Evolutionary conservation across 2,329 filamentous ascomycete species (phyloP).

Genomic region (Bipolaris zeicola): DNA sequence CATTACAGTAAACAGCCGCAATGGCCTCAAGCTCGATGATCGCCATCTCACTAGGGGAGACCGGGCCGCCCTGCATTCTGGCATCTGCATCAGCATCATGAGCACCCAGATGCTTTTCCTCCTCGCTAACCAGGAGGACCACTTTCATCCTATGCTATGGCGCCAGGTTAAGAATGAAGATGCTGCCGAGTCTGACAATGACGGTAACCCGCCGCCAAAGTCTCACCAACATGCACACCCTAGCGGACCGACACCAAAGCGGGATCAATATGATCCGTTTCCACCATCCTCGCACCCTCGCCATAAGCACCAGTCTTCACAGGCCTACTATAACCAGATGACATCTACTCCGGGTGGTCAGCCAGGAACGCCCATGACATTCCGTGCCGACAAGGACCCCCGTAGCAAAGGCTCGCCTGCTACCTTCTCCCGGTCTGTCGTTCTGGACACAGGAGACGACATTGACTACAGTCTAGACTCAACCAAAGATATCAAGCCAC

Average conservation of each 20-base stretch:
- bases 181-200: constrained; percentile 48
- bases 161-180: constrained; percentile 57
- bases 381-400: constrained; percentile 41
- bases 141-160: constrained; percentile 72
- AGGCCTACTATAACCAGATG: constrained; percentile 41
- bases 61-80: constrained; percentile 73
- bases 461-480: constrained; percentile 82
- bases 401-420: constrained; percentile 55
- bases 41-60: constrained; percentile 69
- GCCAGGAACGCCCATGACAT: constrained; percentile 44
- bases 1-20: constrained; percentile 85
- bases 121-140: constrained; percentile 75
- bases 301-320: constrained; percentile 39
- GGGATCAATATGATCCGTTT: constrained; percentile 46
- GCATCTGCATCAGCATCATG: constrained; percentile 88
- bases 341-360: constrained; percentile 45
- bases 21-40: constrained; percentile 86
- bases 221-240: constrained; percentile 43
- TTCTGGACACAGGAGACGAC: constrained; percentile 60
- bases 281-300: constrained; percentile 44
- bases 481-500: constrained; percentile 90
- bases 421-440: constrained; percentile 56
- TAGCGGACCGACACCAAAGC: constrained; percentile 44
- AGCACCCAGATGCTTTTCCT: constrained; percentile 99
- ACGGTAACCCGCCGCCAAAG: constrained; percentile 39